Evolutionary conservation across 2,329 filamentous ascomycete species (phyloP), one percentile per base, ranked within the genome.

Genomic region (Xylaria sp.): DNA sequence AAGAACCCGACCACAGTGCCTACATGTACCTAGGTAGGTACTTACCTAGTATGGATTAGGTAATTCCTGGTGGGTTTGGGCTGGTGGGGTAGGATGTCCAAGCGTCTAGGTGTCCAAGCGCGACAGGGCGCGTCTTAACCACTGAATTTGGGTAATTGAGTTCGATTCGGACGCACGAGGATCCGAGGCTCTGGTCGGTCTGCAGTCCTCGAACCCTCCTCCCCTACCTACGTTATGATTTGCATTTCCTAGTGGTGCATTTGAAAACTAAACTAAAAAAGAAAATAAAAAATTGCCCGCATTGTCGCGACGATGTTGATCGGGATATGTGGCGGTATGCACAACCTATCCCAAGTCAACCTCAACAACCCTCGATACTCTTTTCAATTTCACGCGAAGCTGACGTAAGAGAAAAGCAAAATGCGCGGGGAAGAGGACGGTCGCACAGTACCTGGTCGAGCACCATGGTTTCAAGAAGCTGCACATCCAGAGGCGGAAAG

Each of bases 391-490:
- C 45, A 25, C n/a, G 27, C 15, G 4, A 38, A 66, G 69, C 69
- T 65, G 42, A 71, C 55, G 56, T 33, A 29, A 59, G 39, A 36
- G 25, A 59, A n/a, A 45, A 75, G 94, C 92, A 75, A 95, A 97
- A 74, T 98, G 94, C 82, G 90, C 95, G 55, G 96, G 96, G 75
- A 98, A 97, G 82, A 90, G 89, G 77, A 93, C 93, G 10, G 92
- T 98, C 71, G 94, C 94, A 65, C 88, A 92, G 61, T 97, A 97
- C 78, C 87, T 99, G 9, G 88, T 94, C 70, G 87, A 94, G 70
- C 88, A 94, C 71, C 92, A 97, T 79, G 89, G 88, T 68, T 99
- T 98, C 81, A 89, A 87, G 67, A 87, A 88, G 53, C 86, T 97
- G 64, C 85, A 87, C 73, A 84, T 97, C 33, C 79, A 74, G 7